phyloP scores from a whole-genome alignment of 2,329 filamentous ascomycete genomes.

The Penicillium crustosum region DNA sequence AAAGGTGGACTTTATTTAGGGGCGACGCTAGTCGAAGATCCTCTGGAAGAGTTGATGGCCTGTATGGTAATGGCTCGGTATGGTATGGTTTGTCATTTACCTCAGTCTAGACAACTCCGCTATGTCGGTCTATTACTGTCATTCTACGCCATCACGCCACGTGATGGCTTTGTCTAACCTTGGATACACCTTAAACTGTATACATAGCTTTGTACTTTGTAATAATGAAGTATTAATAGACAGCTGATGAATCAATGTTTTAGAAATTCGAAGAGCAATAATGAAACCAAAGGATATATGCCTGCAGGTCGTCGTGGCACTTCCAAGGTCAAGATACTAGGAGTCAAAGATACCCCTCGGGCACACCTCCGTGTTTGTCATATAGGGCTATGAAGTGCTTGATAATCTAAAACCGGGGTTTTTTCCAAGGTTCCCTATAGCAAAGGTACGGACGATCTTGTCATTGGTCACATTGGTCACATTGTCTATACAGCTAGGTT shows the following conservation, averaged over 20 bases:
- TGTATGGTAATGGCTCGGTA: background rate
- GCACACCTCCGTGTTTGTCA: slow-evolving; percentile 6
- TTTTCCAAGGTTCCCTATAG: background rate
- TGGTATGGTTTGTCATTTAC: slow-evolving; percentile 8
- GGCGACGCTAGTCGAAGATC: slow-evolving; percentile 16
- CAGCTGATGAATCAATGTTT: background rate
- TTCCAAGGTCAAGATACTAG: background rate
- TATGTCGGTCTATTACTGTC: background rate
- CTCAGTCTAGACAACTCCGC: background rate
- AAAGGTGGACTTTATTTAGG: slow-evolving; percentile 9
- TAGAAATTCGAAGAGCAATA: background rate
- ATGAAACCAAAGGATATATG: background rate
- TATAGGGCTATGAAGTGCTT: background rate
- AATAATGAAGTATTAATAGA: background rate
- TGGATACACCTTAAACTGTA: background rate
- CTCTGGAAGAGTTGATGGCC: slow-evolving; percentile 6
- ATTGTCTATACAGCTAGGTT: background rate
- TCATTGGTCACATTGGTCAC: background rate
- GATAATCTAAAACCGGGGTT: slow-evolving; percentile 18
- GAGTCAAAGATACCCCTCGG: slow-evolving; percentile 13
- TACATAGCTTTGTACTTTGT: background rate
- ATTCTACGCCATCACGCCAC: slow-evolving; percentile 8
- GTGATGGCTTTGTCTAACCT: slow-evolving; percentile 3
- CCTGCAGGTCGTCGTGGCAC: background rate
- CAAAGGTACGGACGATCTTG: background rate